These are phyloP conservation scores for Musa beccarii DNA, from an alignment of 176 grass and related monocot genomes.

Conservation along the genomic window DNA sequence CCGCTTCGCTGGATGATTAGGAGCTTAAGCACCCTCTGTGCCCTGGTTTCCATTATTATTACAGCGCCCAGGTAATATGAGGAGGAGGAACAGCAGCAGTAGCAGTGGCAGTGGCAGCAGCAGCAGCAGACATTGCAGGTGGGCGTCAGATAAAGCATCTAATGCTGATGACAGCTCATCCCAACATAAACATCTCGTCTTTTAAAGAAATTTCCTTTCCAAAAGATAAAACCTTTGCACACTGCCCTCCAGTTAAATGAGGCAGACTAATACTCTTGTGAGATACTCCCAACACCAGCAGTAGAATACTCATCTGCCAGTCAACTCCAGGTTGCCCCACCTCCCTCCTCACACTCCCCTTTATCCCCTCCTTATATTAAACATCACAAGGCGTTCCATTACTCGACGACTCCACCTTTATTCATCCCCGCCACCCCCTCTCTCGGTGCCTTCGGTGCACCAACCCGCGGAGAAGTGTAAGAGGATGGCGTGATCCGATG, in stretches of 20 bases:
- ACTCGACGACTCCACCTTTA: neutral
- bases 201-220: slow-evolving; percentile 9
- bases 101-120: neutral
- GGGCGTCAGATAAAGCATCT: slow-evolving; percentile 60
- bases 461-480: neutral
- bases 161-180: slow-evolving; percentile 77
- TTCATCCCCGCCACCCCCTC: neutral
- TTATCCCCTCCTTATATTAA: neutral
- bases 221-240: slow-evolving; percentile 23
- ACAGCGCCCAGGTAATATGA: neutral
- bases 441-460: neutral
- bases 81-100: neutral
- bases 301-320: slow-evolving; percentile 14
- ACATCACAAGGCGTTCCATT: neutral
- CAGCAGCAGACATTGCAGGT: slow-evolving; percentile 46
- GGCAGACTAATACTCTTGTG: neutral
- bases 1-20: too few relatives aligned
- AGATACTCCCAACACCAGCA: neutral
- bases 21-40: too few relatives aligned
- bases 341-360: neutral
- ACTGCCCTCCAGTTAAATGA: neutral
- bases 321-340: slow-evolving; percentile 25
- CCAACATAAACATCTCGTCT: slow-evolving; percentile 38
- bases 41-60: neutral
- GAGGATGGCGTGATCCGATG: neutral